These are phyloP conservation scores for Immersiella caudata DNA, from an alignment of 495 filamentous ascomycete genomes.

Conservation along the genomic window DNA sequence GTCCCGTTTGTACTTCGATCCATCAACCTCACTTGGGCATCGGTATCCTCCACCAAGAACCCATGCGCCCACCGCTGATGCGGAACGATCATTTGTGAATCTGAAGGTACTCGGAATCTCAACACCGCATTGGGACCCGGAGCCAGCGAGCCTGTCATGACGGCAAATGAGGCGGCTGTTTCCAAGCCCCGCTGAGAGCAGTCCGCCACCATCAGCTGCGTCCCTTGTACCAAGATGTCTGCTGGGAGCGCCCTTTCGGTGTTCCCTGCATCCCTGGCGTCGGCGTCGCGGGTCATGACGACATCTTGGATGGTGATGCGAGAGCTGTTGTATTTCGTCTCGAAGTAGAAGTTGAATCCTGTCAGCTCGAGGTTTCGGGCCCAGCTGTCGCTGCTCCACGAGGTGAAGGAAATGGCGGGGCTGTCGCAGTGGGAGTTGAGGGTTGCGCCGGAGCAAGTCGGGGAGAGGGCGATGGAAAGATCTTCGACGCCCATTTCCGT, in stretches of 20 bases:
- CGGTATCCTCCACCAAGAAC: slow-evolving; percentile 13
- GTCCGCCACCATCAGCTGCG: slow-evolving; percentile 22
- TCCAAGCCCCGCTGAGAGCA: slow-evolving; percentile 17
- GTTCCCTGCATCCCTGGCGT: slow-evolving; percentile 4
- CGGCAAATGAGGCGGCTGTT: slow-evolving; percentile 23
- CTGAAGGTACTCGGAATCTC: neutral
- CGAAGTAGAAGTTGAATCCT: slow-evolving; percentile 25
- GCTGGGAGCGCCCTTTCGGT: slow-evolving; percentile 12
- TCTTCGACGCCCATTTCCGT: slow-evolving; percentile 22
- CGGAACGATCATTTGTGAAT: neutral
- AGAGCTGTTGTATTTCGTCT: slow-evolving; percentile 16
- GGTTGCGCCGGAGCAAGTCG: slow-evolving; percentile 22
- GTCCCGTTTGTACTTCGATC: slow-evolving; percentile 12
- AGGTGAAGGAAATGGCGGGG: slow-evolving; percentile 17
- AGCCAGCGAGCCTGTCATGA: slow-evolving; percentile 8
- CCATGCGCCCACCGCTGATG: slow-evolving; percentile 20
- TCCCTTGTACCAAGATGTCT: slow-evolving; percentile 23
- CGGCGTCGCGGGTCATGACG: slow-evolving; percentile 20
- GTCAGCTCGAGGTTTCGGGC: slow-evolving; percentile 21
- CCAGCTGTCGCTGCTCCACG: slow-evolving; percentile 21
- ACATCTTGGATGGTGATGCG: slow-evolving; percentile 21
- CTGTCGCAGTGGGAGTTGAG: slow-evolving; percentile 18
- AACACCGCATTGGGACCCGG: slow-evolving; percentile 17
- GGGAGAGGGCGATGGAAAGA: slow-evolving; percentile 20
- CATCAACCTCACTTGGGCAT: neutral